phyloP scores from a whole-genome alignment of 139 green algal species.

The Volvox reticuliferus region DNA sequence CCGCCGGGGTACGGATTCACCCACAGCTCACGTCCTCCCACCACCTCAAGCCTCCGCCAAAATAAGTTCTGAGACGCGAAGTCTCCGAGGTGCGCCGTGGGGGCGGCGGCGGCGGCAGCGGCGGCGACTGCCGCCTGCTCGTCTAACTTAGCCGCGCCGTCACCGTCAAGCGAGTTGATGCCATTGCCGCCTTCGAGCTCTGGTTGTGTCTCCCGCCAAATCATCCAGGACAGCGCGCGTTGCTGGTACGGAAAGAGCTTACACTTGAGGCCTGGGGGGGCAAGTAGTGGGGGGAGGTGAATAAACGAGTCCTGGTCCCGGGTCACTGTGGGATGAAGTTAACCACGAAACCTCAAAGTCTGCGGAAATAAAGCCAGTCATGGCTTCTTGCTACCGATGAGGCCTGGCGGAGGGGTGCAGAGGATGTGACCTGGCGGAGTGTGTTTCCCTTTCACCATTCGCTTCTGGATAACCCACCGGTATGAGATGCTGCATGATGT shows the following conservation, averaged over 20 bases:
- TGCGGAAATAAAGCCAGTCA: too few relatives aligned
- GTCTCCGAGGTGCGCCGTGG: conserved; percentile 29
- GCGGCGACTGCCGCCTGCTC: neutral
- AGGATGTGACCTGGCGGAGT: too few relatives aligned
- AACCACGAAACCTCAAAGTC: too few relatives aligned
- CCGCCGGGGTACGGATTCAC: neutral
- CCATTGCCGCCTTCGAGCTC: neutral
- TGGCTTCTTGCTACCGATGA: too few relatives aligned
- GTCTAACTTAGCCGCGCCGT: neutral
- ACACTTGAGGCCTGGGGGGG: conserved; percentile 64
- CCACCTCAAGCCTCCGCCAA: conserved; percentile 4
- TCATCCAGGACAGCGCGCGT: conserved; percentile 76
- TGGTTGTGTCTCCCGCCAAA: conserved; percentile 65
- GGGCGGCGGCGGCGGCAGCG: neutral
- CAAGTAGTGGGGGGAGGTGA: too few relatives aligned
- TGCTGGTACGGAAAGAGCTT: conserved; percentile 76
- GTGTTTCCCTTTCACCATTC: too few relatives aligned
- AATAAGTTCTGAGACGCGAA: conserved; percentile 32
- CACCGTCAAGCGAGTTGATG: neutral
- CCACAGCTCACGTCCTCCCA: neutral
- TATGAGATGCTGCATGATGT: too few relatives aligned
- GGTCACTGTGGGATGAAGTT: too few relatives aligned
- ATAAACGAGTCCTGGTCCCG: too few relatives aligned
- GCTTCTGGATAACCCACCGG: too few relatives aligned
- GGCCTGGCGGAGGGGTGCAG: too few relatives aligned